Percentiles rank a stretch among this genome's conserved stretches.
Conservation (phyloP, 495 filamentous ascomycete species). For the Penicillium coprophilum region DNA sequence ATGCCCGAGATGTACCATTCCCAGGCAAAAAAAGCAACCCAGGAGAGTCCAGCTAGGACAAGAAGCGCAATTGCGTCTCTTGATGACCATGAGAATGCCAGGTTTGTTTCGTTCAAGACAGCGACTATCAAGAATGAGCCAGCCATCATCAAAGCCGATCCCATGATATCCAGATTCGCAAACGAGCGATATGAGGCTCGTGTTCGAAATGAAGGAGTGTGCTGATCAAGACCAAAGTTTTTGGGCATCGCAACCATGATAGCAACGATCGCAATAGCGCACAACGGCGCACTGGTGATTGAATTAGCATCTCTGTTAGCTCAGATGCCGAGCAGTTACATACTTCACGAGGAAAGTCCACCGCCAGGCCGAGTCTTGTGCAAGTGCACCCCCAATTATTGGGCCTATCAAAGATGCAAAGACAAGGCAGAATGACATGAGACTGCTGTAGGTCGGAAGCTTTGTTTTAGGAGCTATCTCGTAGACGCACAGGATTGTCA, state of each 20-base stretch:
- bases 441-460: slow-evolving; percentile 43
- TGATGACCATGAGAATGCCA: slow-evolving; percentile 41
- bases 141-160: slow-evolving; percentile 52
- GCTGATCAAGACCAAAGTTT: slow-evolving; percentile 31
- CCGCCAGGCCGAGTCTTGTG: slow-evolving; percentile 54
- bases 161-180: slow-evolving; percentile 54
- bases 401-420: slow-evolving; percentile 46
- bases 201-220: slow-evolving; percentile 30
- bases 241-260: slow-evolving; percentile 29
- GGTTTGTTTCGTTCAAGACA: slow-evolving; percentile 57
- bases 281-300: slow-evolving; percentile 21
- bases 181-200: slow-evolving; percentile 31
- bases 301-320: background rate
- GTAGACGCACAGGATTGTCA: slow-evolving; percentile 48
- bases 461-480: slow-evolving; percentile 51
- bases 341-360: slow-evolving; percentile 66
- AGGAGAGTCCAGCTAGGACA: slow-evolving; percentile 36
- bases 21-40: slow-evolving; percentile 40
- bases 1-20: slow-evolving; percentile 36
- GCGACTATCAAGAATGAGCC: slow-evolving; percentile 58
- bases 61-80: slow-evolving; percentile 45
- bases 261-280: slow-evolving; percentile 22
- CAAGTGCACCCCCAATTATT: slow-evolving; percentile 61
- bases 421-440: slow-evolving; percentile 49
- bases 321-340: background rate